These are phyloP conservation scores for Torulaspora maleeae DNA, from an alignment of 805 yeast genomes.

Conservation along the genomic window DNA sequence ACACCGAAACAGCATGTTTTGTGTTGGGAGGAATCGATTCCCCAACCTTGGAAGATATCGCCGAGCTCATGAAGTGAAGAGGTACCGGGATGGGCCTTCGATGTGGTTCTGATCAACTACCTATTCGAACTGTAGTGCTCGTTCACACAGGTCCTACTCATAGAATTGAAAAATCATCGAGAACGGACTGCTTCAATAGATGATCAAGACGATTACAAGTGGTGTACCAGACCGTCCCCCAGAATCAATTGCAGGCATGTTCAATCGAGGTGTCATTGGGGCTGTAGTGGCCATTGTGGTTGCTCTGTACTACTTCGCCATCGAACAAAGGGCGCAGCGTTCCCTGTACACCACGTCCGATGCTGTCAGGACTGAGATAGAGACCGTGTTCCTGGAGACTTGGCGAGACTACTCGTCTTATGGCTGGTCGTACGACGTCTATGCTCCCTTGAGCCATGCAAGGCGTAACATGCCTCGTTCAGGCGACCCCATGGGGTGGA, in stretches of 20 bases:
- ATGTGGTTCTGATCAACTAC: neutral
- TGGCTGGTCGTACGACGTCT: slow-evolving; percentile 84
- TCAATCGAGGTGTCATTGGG: slow-evolving; percentile 9
- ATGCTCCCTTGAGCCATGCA: slow-evolving; percentile 56
- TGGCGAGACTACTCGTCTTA: slow-evolving; percentile 67
- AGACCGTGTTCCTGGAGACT: slow-evolving; percentile 61
- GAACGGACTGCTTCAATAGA: neutral
- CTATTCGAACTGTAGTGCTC: neutral
- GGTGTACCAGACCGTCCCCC: too few relatives aligned
- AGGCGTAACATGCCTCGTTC: slow-evolving; percentile 70
- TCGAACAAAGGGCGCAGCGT: neutral
- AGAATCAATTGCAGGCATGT: too few relatives aligned
- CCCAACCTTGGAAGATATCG: slow-evolving; percentile 45
- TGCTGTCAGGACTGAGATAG: slow-evolving; percentile 45
- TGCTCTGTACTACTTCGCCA: slow-evolving; percentile 10
- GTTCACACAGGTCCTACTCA: neutral
- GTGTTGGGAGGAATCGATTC: slow-evolving; percentile 85
- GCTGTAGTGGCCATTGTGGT: slow-evolving; percentile 9
- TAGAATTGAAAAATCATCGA: slow-evolving; percentile 7
- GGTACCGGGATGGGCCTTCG: neutral
- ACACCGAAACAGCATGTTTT: slow-evolving; percentile 90
- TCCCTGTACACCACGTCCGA: slow-evolving; percentile 7
- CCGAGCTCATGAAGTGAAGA: neutral
- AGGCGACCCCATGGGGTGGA: slow-evolving; percentile 80
- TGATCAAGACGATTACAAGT: neutral